Conservation (phyloP, 768 basidiomycete species). For the Tulasnella sp. region DNA sequence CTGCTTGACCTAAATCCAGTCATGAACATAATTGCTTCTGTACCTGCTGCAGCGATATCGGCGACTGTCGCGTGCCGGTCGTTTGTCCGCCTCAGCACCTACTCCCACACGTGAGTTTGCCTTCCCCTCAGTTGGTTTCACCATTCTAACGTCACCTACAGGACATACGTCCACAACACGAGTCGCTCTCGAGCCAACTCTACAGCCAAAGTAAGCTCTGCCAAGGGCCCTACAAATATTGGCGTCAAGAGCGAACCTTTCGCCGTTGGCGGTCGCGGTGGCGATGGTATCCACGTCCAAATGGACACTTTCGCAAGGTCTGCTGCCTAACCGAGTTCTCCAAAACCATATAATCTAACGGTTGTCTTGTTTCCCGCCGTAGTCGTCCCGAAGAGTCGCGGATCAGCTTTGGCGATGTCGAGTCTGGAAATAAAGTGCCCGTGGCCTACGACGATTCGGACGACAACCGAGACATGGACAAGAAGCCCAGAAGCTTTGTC, state of each 20-base stretch:
- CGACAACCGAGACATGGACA: not conserved
- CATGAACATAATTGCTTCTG: conserved; percentile 18
- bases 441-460: not conserved
- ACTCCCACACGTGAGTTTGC: conserved; percentile 1
- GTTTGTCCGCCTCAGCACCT: conserved; percentile 18
- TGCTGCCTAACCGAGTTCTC: too few species aligned
- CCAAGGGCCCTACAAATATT: not conserved
- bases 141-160: not conserved
- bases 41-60: conserved; percentile 17
- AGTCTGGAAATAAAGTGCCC: not conserved
- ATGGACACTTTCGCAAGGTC: conserved; percentile 14
- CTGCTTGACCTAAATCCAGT: conserved; percentile 14
- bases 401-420: conserved; percentile 6
- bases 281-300: conserved; percentile 7
- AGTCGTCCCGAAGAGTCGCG: not conserved
- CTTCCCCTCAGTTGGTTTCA: not conserved
- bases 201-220: not conserved
- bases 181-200: not conserved
- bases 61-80: conserved; percentile 19
- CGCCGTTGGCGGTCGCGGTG: not conserved
- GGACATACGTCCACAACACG: not conserved
- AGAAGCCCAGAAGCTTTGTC: not conserved
- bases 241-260: conserved; percentile 3
- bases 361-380: too few species aligned
- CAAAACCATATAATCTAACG: too few species aligned